Base-by-base conservation (phyloP, 2,329 filamentous ascomycete genomes). In the Exophiala dermatitidis region DNA sequence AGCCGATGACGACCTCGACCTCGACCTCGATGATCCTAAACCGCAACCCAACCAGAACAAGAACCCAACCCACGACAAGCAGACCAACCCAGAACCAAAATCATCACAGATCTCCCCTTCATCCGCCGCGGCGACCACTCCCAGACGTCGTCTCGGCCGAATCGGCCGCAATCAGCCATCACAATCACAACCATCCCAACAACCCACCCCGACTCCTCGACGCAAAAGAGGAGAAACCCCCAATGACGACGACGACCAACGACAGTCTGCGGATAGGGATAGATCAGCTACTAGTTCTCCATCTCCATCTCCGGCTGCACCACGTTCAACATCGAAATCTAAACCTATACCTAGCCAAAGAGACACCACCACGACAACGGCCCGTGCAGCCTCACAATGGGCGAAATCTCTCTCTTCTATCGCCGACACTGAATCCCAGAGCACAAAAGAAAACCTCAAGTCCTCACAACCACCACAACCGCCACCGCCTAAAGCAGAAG, bases 221-320 rank as follows among this genome's bases (percentile, higher is more conserved):
- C 19, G 19, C 19, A 19, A 19, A 8, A 45, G n/a, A 50, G 26
- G 47, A 32, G 40, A n/a, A 26, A n/a, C 8, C 38, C 19, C 26
- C 26, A 48, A 50, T 28, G 45, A 46, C 12, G 48, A 47, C 28
- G 36, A 38, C 37, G 50, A 52, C 19, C 38, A 19, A 19, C 19
- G 19, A 19, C 19, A 19, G 19, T 19, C 19, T 19, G 19, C 40
- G 9, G 44, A 54, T 12, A 46, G 49, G 43, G 19, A 19, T 19
- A 19, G 19, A 19, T 19, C 19, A 19, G 19, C 19, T 19, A 48
- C 37, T 19, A 32, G 29, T 26, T 46, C 46, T 44, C 56, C 47
- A 4, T 47, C 52, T 38, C 56, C 54, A 32, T 56, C 60, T 28
- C 48, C 54, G 9, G 55, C 57, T 3, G 43, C 52, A 33, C 55